phyloP scores from a whole-genome alignment of 345 rosid genomes.

The Lagerstroemia speciosa region DNA sequence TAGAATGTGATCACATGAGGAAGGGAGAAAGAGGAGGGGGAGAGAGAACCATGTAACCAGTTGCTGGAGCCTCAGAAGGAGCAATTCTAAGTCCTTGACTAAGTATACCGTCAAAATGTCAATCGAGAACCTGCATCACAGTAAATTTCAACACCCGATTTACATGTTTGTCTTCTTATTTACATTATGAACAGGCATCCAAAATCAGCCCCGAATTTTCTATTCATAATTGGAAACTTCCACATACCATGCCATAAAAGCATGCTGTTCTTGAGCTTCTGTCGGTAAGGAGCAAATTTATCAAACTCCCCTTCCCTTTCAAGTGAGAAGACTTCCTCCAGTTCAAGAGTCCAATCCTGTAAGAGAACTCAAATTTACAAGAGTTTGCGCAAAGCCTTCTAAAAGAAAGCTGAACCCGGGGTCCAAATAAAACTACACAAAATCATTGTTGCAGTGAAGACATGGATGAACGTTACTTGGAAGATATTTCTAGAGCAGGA shows the following conservation, averaged over 20 bases:
- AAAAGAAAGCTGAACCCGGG: background rate
- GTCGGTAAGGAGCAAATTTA: constrained; percentile 62
- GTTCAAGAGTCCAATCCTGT: constrained; percentile 86
- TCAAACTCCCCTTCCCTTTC: constrained; percentile 87
- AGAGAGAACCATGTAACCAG: constrained; percentile 86
- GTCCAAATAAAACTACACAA: background rate
- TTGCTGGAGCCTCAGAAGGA: constrained; percentile 98
- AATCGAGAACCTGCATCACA: constrained; percentile 69
- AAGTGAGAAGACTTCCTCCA: constrained; percentile 83
- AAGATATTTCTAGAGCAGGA: background rate
- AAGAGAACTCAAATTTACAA: constrained; percentile 5
- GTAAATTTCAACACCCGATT: background rate
- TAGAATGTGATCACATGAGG: background rate
- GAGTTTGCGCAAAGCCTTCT: background rate
- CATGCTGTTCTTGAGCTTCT: constrained; percentile 74
- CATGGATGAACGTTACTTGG: background rate
- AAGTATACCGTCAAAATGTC: constrained; percentile 91
- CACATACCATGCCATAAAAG: constrained; percentile 87
- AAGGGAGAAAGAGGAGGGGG: constrained; percentile 8
- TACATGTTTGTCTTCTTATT: background rate
- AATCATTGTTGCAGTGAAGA: background rate
- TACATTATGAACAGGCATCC: background rate
- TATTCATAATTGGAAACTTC: background rate
- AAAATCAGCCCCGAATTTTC: background rate
- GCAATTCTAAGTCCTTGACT: constrained; percentile 96